A percentile compares a stretch with the other conserved stretches of the same genome.
phyloP scores from a whole-genome alignment of 495 filamentous ascomycete genomes.

The Staphylotrichum tortipilum region DNA sequence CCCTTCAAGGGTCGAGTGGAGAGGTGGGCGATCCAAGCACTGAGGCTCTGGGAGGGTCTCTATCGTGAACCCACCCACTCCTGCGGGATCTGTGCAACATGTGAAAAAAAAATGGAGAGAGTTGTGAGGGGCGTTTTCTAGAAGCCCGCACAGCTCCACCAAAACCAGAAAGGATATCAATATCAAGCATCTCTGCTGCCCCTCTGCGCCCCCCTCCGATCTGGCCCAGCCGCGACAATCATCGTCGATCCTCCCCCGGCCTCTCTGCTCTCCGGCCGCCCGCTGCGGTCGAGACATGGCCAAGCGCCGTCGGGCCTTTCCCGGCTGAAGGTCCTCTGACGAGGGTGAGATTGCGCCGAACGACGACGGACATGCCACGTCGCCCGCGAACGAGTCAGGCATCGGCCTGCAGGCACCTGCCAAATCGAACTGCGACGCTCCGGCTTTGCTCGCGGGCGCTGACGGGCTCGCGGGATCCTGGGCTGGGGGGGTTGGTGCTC shows the following conservation, averaged over 20 bases:
- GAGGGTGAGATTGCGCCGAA: not conserved
- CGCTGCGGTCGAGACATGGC: too few species aligned
- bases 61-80: constrained; percentile 34
- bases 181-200: not conserved
- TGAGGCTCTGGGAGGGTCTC: constrained; percentile 36
- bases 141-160: constrained; percentile 22
- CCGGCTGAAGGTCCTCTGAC: not conserved
- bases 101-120: constrained; percentile 27
- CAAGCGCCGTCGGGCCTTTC: constrained; percentile 4
- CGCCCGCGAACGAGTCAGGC: constrained; percentile 23
- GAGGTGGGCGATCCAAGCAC: constrained; percentile 26
- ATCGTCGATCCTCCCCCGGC: too few species aligned
- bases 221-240: too few species aligned
- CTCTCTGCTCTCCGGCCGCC: not conserved
- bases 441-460: too few species aligned
- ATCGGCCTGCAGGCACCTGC: constrained; percentile 15
- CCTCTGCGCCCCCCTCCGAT: too few species aligned
- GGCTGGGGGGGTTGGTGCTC: too few species aligned
- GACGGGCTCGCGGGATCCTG: too few species aligned
- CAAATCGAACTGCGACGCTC: constrained; percentile 13
- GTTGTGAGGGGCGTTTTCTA: constrained; percentile 25
- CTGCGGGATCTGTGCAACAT: constrained; percentile 34
- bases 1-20: constrained; percentile 23
- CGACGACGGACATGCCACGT: constrained; percentile 23
- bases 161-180: not conserved